Evolutionary conservation across 2,329 filamentous ascomycete genomes (phyloP).

Genomic region (Myriosclerotinia curreyana): DNA sequence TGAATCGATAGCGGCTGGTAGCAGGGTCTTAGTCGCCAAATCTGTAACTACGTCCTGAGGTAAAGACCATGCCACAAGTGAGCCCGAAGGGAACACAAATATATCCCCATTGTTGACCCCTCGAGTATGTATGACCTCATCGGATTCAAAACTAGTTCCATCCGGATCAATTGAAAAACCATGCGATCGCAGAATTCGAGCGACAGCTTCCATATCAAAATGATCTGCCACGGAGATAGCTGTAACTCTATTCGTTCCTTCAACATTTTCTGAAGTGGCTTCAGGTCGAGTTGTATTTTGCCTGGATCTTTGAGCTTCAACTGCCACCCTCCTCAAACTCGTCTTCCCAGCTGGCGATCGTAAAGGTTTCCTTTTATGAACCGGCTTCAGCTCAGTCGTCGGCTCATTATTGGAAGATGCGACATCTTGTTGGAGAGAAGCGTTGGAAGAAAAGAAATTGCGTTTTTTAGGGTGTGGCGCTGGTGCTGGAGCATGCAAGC

Average conservation of each 20-base stretch:
- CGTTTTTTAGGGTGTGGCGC: conserved; percentile 49
- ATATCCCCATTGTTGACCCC: conserved; percentile 72
- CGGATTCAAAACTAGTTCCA: conserved; percentile 56
- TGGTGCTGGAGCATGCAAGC: conserved; percentile 43
- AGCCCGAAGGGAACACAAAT: conserved; percentile 93
- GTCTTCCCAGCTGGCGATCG: conserved; percentile 59
- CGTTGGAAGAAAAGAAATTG: conserved; percentile 65
- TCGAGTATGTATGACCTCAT: conserved; percentile 62
- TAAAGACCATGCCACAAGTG: conserved; percentile 87
- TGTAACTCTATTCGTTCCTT: conserved; percentile 46
- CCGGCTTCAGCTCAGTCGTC: conserved; percentile 4
- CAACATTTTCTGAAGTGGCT: conserved; percentile 36
- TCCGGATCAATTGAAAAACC: conserved; percentile 63
- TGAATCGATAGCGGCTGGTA: conserved; percentile 71
- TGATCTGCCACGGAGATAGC: conserved; percentile 62
- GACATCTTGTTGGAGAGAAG: conserved; percentile 46
- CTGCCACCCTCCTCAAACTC: conserved; percentile 79
- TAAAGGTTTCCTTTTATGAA: conserved; percentile 45
- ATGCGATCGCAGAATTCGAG: conserved; percentile 55
- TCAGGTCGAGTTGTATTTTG: conserved; percentile 39
- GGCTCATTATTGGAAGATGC: conserved; percentile 5
- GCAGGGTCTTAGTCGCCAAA: conserved; percentile 68
- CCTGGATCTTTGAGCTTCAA: conserved; percentile 70
- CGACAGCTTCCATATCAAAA: conserved; percentile 61
- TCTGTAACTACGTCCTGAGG: conserved; percentile 69